phyloP scores from a whole-genome alignment of 345 rosid genomes.

The Dipteronia sinensis region DNA sequence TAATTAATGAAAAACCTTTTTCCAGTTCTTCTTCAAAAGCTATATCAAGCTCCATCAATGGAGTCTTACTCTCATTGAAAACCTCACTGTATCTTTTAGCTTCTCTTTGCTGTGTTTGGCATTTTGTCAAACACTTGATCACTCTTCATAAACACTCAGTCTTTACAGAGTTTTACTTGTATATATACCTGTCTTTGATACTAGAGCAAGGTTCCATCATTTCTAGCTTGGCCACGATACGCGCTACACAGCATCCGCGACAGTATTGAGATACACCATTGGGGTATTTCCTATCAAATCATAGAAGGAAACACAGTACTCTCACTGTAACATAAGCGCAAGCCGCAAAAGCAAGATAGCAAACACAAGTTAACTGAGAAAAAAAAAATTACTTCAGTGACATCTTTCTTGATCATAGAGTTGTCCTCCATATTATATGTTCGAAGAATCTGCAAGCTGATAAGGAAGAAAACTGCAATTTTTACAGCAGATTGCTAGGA shows the following conservation, averaged over 20 bases:
- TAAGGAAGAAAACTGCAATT: too few species aligned
- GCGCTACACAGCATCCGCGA: slow-evolving; percentile 62
- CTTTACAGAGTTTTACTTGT: too few species aligned
- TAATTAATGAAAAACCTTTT: too few species aligned
- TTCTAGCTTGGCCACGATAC: slow-evolving; percentile 73
- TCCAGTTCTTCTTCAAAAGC: too few species aligned
- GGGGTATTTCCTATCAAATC: slow-evolving; percentile 70
- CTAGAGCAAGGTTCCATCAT: slow-evolving; percentile 52
- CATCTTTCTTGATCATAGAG: slow-evolving; percentile 54
- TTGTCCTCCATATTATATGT: slow-evolving; percentile 27
- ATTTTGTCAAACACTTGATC: too few species aligned
- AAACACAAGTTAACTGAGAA: neutral
- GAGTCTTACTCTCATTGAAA: too few species aligned
- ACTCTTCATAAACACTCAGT: too few species aligned
- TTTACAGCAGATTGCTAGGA: too few species aligned
- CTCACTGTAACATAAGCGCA: neutral
- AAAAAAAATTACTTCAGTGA: slow-evolving; percentile 46
- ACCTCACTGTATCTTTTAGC: too few species aligned
- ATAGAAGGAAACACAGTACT: slow-evolving; percentile 4
- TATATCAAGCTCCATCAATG: too few species aligned
- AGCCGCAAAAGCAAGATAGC: neutral
- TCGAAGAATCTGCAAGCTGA: too few species aligned
- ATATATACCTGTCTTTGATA: slow-evolving; percentile 57
- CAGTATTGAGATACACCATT: slow-evolving; percentile 61
- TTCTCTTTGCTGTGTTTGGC: too few species aligned